Conservation (phyloP, 2,329 filamentous ascomycete species). For the Neonectria sp. region DNA sequence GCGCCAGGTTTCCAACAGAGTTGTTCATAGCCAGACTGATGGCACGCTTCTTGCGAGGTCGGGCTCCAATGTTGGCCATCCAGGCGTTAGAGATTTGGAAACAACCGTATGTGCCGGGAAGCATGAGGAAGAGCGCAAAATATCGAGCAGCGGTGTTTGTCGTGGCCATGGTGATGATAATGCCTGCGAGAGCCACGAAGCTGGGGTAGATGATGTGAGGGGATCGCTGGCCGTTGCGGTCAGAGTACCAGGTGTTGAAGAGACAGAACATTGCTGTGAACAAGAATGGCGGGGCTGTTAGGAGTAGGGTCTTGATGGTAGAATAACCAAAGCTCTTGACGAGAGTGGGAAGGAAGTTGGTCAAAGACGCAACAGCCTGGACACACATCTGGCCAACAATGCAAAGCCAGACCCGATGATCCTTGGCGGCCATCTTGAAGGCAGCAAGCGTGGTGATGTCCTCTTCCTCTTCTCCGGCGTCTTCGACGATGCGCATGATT, state of each 20-base stretch:
- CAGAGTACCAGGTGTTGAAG: conserved; percentile 50
- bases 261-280: conserved; percentile 48
- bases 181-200: conserved; percentile 23
- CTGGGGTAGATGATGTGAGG: conserved; percentile 32
- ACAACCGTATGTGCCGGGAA: conserved; percentile 36
- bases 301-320: conserved; percentile 47
- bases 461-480: conserved; percentile 35
- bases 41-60: conserved; percentile 31
- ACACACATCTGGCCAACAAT: conserved; percentile 47
- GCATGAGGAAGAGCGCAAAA: conserved; percentile 42
- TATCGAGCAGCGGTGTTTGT: conserved; percentile 40
- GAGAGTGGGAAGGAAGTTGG: conserved; percentile 52
- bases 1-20: conserved; percentile 36
- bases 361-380: conserved; percentile 49
- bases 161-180: conserved; percentile 37
- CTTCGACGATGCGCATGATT: conserved; percentile 28
- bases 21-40: conserved; percentile 38
- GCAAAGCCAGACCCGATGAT: conserved; percentile 47
- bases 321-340: conserved; percentile 48
- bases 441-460: conserved; percentile 40
- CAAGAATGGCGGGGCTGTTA: conserved; percentile 49
- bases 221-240: conserved; percentile 44
- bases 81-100: conserved; percentile 34
- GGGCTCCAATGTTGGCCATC: conserved; percentile 31
- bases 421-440: conserved; percentile 48